phyloP scores from a whole-genome alignment of 495 filamentous ascomycete genomes.

The Chaetomium fimeti region DNA sequence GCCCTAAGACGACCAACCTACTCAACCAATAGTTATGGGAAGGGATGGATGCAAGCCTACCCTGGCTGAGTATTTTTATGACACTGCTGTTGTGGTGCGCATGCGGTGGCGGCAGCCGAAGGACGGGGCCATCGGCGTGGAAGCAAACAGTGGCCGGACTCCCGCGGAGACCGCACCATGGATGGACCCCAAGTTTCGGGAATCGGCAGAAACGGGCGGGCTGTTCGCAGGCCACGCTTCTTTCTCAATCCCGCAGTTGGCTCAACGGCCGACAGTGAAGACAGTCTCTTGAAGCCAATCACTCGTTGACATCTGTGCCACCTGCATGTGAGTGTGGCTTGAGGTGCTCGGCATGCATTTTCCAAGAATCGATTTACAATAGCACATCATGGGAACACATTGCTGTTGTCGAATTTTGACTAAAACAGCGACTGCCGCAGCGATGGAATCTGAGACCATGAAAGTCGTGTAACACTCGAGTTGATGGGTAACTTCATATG shows the following conservation, averaged over 20 bases:
- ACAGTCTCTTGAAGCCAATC: not conserved
- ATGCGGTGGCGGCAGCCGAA: not conserved
- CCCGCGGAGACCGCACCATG: not conserved
- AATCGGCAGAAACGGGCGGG: not conserved
- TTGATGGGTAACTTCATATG: too few species aligned
- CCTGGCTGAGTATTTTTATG: not conserved
- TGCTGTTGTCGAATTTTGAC: not conserved
- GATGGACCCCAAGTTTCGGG: not conserved
- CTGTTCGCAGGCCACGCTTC: not conserved
- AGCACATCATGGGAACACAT: not conserved
- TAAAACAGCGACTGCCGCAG: not conserved
- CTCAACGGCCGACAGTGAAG: slow-evolving; percentile 9
- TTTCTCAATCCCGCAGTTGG: not conserved
- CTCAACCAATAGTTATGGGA: not conserved
- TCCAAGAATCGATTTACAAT: not conserved
- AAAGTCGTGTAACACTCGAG: too few species aligned
- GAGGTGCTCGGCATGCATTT: not conserved
- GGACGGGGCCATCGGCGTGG: not conserved
- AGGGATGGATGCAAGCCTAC: not conserved
- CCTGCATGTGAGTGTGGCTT: slow-evolving; percentile 9
- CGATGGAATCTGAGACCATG: not conserved
- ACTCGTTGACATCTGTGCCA: slow-evolving; percentile 14
- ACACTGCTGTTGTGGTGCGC: not conserved
- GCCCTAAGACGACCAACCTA: not conserved
- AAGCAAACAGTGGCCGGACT: not conserved